Evolutionary conservation across 1,284 basidiomycete species (phyloP), one percentile per base, ranked within the genome.

Genomic region (Peniophora sp.): DNA sequence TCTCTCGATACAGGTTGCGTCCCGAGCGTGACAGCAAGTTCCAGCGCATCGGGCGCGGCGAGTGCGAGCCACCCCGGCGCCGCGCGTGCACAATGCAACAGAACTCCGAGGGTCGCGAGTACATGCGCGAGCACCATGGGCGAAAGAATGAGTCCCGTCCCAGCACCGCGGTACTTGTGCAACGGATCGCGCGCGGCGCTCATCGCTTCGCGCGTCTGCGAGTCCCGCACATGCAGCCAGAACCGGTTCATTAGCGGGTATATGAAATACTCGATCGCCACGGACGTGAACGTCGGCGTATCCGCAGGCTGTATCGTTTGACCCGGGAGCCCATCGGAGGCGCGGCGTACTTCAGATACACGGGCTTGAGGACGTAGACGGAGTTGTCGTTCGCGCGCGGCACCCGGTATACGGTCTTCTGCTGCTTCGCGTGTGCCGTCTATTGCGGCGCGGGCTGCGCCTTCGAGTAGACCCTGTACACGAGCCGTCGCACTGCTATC

Each of bases 171-270:
- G 59, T 90, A 91, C 47, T 71, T 74, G 49, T 72, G 71, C 43
- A 79, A 62, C 45, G 64, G 68, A 39, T 66, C 70, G 47, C 68
- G 64, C 49, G 74, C 71, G 0, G 79, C 68, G 2, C 83, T 86
- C 44, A 87, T 76, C 45, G 79, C 75, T 60, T 92, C 88, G 24
- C 88, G 76, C 8, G 78, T 75, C 56, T 87, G 79, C 59, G 89
- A 84, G 59, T 94, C 89, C 14, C 88, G 80, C 42, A 94, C 78
- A 66, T 92, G 89, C n/a, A 78, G 63, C 90, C 92, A 96, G 67
- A 97, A 96, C 8, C 86, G 82, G 59, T 92, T 89, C 63, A 97
- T 78, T 27, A 97, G 71, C 0, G 96, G 96, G 50, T 86, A 80
- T 49, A 97, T 78, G 67, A 96, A 97, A 65, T 70, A 84, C 61